These are phyloP conservation scores for Hypoxylon sp. DNA, from an alignment of 2,329 filamentous ascomycete genomes.

Conservation along the genomic window DNA sequence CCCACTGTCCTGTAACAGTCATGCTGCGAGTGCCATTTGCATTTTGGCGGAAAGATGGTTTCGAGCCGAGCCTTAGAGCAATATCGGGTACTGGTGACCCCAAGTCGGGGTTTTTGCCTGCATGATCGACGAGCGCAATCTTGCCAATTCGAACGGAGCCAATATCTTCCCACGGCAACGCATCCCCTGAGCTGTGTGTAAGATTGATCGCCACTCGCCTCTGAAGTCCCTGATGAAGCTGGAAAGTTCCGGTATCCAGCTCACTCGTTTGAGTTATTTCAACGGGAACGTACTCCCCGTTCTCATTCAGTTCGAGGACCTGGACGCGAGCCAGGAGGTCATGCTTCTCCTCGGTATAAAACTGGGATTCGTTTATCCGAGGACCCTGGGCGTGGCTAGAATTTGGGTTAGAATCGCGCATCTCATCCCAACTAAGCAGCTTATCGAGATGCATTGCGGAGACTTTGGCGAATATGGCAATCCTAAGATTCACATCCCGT, in stretches of 20 bases:
- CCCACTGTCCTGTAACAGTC: conserved; percentile 92
- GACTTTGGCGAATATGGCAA: conserved; percentile 91
- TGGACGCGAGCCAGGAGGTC: conserved; percentile 91
- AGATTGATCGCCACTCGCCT: conserved; percentile 87
- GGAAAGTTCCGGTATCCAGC: conserved; percentile 89
- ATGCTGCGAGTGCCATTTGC: conserved; percentile 91
- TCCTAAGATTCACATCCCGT: conserved; percentile 79
- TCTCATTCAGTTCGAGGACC: conserved; percentile 90
- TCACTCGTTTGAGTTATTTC: conserved; percentile 90
- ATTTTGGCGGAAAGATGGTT: conserved; percentile 84
- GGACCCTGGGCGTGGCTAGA: conserved; percentile 68
- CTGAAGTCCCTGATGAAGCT: conserved; percentile 94
- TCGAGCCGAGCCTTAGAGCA: conserved; percentile 78
- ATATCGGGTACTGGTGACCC: conserved; percentile 79
- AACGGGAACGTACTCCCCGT: conserved; percentile 89
- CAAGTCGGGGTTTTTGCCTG: conserved; percentile 86
- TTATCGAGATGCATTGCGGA: conserved; percentile 96
- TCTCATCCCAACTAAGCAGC: conserved; percentile 97
- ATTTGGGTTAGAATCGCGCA: conserved; percentile 80
- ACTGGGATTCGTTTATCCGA: conserved; percentile 90
- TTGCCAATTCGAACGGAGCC: conserved; percentile 80
- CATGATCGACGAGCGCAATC: conserved; percentile 84
- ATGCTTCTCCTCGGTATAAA: conserved; percentile 92
- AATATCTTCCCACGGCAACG: conserved; percentile 88
- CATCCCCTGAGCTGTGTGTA: conserved; percentile 90